phyloP scores from a whole-genome alignment of 257 asterid genomes.

The Apocynum venetum region DNA sequence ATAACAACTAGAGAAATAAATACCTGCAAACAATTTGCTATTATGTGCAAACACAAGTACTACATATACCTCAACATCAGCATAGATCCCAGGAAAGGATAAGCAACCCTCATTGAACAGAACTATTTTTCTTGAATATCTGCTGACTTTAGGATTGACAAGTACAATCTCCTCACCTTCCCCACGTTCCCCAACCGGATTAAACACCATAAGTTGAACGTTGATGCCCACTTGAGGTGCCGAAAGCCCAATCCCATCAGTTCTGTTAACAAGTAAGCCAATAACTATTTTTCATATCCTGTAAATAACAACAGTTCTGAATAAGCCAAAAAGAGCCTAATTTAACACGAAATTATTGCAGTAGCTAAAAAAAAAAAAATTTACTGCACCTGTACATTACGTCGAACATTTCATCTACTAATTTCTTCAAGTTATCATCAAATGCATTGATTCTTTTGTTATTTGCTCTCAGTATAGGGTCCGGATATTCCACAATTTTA shows the following conservation, averaged over 20 bases:
- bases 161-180: constrained; percentile 91
- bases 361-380: background rate
- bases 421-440: constrained; percentile 67
- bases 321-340: constrained; percentile 16
- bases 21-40: constrained; percentile 1
- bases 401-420: constrained; percentile 88
- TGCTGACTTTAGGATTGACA: constrained; percentile 64
- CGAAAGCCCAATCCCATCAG: constrained; percentile 94
- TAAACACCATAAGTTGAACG: constrained; percentile 90
- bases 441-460: constrained; percentile 59
- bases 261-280: constrained; percentile 56
- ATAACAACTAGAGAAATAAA: background rate
- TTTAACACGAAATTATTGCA: background rate
- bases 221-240: constrained; percentile 96
- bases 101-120: constrained; percentile 86
- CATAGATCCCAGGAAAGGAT: constrained; percentile 81
- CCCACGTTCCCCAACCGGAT: constrained; percentile 75
- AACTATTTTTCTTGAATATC: constrained; percentile 62
- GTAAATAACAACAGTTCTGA: constrained; percentile 25
- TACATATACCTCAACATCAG: constrained; percentile 60
- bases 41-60: background rate
- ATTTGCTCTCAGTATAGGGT: constrained; percentile 74
- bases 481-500: constrained; percentile 68
- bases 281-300: constrained; percentile 39
- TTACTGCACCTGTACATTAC: constrained; percentile 75